Conservation (phyloP, 1,284 basidiomycete genomes). For the Papiliotrema nemorosa region DNA sequence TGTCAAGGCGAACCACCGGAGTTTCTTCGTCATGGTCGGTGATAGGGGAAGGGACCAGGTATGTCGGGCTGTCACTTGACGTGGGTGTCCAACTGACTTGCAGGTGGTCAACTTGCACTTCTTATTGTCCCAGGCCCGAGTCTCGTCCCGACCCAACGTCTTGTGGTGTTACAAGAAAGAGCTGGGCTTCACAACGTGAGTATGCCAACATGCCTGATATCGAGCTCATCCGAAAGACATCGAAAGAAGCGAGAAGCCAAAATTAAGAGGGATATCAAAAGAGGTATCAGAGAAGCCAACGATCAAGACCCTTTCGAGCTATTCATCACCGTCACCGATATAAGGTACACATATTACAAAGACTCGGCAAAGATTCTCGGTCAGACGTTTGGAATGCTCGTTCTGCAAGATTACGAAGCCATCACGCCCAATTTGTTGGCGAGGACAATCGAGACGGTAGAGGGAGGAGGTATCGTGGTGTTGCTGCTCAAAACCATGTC, state of each 20-base stretch:
- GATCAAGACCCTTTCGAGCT: conserved; percentile 98
- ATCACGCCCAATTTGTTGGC: conserved; percentile 97
- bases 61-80: conserved; percentile 16
- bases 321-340: conserved; percentile 97
- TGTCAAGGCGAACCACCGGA: conserved; percentile 87
- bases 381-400: conserved; percentile 96
- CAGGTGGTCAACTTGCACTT: conserved; percentile 95
- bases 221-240: conserved; percentile 58
- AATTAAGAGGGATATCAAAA: conserved; percentile 90
- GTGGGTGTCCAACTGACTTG: not conserved
- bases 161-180: conserved; percentile 99
- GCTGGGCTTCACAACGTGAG: conserved; percentile 83
- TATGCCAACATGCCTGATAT: conserved; percentile 12
- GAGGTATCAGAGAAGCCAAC: conserved; percentile 87
- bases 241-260: conserved; percentile 95
- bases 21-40: conserved; percentile 95
- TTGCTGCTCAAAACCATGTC: conserved; percentile 93
- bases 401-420: conserved; percentile 97
- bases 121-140: conserved; percentile 82
- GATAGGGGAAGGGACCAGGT: conserved; percentile 93
- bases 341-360: conserved; percentile 94
- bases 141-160: conserved; percentile 83
- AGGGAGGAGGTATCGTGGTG: conserved; percentile 92
- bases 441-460: conserved; percentile 95
- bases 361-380: conserved; percentile 95